A percentile compares a stretch with the other conserved stretches of the same genome.
phyloP scores from a whole-genome alignment of 345 rosid species.

The Arabidopsis arenosa region DNA sequence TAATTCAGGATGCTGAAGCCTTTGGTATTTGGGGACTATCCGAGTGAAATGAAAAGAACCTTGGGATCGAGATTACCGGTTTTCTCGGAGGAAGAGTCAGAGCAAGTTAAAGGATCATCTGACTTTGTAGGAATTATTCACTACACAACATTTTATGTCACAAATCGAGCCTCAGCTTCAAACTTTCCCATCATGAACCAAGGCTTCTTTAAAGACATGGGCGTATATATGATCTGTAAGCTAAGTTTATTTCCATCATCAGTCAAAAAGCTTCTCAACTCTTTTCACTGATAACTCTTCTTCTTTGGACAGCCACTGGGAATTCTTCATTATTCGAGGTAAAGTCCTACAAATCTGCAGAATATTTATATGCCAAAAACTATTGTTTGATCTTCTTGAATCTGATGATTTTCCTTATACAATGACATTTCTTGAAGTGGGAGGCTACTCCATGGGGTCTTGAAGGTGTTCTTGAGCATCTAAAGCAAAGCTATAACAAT shows the following conservation, averaged over 20 bases:
- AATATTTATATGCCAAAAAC: not conserved
- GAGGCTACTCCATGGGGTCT: slow-evolving; percentile 47
- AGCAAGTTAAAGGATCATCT: slow-evolving; percentile 61
- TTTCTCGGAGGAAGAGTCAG: slow-evolving; percentile 61
- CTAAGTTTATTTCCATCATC: slow-evolving; percentile 4
- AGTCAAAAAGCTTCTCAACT: not conserved
- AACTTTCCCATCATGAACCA: slow-evolving; percentile 8
- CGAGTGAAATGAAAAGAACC: slow-evolving; percentile 61
- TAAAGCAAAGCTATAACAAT: slow-evolving; percentile 50
- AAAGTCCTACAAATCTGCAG: not conserved
- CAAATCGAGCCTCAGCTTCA: slow-evolving; percentile 44
- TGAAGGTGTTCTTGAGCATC: slow-evolving; percentile 46
- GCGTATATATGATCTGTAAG: slow-evolving; percentile 37
- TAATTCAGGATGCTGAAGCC: slow-evolving; percentile 53
- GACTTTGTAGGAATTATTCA: slow-evolving; percentile 67
- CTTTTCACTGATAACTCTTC: slow-evolving; percentile 9
- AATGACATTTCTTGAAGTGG: slow-evolving; percentile 36
- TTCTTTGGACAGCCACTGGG: slow-evolving; percentile 44
- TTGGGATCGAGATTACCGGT: slow-evolving; percentile 70
- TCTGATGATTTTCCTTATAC: not conserved
- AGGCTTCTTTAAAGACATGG: slow-evolving; percentile 54
- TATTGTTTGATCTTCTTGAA: not conserved
- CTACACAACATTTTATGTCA: slow-evolving; percentile 43
- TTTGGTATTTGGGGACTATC: slow-evolving; percentile 76
- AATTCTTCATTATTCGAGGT: slow-evolving; percentile 33